Conservation (phyloP, 169 alveolate species). For the Plasmodium blacklocki region DNA sequence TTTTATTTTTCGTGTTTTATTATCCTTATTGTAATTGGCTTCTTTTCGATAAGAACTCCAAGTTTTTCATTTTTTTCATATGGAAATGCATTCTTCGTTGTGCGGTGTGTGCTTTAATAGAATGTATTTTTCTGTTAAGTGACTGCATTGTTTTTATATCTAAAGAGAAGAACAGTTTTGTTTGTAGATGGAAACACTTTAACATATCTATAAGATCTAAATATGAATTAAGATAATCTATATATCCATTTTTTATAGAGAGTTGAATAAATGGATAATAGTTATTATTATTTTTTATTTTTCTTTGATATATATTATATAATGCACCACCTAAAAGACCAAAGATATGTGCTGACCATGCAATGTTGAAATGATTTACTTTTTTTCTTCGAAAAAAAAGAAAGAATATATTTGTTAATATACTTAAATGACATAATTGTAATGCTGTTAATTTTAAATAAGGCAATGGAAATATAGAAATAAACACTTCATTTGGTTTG, state of each 20-base stretch:
- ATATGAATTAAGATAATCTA: conserved; percentile 68
- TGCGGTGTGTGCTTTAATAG: conserved; percentile 30
- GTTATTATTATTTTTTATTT: conserved; percentile 28
- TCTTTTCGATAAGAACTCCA: conserved; percentile 38
- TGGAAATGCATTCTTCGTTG: conserved; percentile 29
- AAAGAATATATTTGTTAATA: conserved; percentile 81
- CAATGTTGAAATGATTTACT: conserved; percentile 74
- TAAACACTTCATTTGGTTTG: conserved; percentile 83
- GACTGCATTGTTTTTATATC: conserved; percentile 19
- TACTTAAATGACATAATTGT: conserved; percentile 84
- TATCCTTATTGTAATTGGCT: neutral
- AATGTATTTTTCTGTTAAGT: conserved; percentile 29
- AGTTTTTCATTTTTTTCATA: conserved; percentile 37
- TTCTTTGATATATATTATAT: conserved; percentile 81
- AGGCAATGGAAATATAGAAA: conserved; percentile 84
- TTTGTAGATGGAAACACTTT: conserved; percentile 32
- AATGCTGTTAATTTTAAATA: conserved; percentile 81
- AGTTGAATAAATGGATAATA: conserved; percentile 71
- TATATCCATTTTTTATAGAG: conserved; percentile 63
- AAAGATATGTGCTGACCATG: conserved; percentile 88
- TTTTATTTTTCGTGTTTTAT: neutral
- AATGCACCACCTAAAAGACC: conserved; percentile 84
- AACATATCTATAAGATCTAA: conserved; percentile 43
- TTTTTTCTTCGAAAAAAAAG: conserved; percentile 48
- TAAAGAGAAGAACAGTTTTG: conserved; percentile 48